Conservation (phyloP, 2,329 filamentous ascomycete genomes). For the Phyllosticta paracitricarpa region DNA sequence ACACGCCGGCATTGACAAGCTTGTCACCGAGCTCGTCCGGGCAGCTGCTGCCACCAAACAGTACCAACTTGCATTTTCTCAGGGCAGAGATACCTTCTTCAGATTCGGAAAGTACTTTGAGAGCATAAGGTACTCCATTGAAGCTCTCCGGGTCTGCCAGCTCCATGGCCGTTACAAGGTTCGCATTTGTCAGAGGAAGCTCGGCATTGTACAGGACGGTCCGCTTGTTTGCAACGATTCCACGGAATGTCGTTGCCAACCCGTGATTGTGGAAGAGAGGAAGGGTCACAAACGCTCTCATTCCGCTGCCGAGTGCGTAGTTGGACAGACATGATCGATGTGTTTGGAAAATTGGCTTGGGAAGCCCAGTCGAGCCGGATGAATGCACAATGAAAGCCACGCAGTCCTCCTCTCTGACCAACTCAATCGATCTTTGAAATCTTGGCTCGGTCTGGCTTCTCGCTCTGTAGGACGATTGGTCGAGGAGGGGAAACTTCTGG, state of each 20-base stretch:
- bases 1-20: slow-evolving; percentile 43
- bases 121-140: slow-evolving; percentile 52
- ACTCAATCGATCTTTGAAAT: not conserved
- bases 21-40: slow-evolving; percentile 49
- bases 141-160: slow-evolving; percentile 41
- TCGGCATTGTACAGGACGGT: slow-evolving; percentile 46
- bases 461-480: not conserved
- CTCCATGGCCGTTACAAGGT: slow-evolving; percentile 37
- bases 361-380: slow-evolving; percentile 50
- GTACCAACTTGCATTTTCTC: slow-evolving; percentile 40
- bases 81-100: slow-evolving; percentile 43
- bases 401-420: slow-evolving; percentile 20
- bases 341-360: slow-evolving; percentile 52
- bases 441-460: not conserved
- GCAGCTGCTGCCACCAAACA: slow-evolving; percentile 49
- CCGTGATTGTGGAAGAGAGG: slow-evolving; percentile 14
- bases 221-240: slow-evolving; percentile 31
- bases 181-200: slow-evolving; percentile 44
- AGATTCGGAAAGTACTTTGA: slow-evolving; percentile 53
- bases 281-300: slow-evolving; percentile 5
- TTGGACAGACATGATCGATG: slow-evolving; percentile 38
- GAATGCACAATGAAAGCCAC: slow-evolving; percentile 34
- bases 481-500: not conserved
- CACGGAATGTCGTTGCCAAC: slow-evolving; percentile 11
- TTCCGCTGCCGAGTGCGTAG: slow-evolving; percentile 8